phyloP scores from a whole-genome alignment of 805 yeast genomes.

The Ogataea nakhonphanomensis region DNA sequence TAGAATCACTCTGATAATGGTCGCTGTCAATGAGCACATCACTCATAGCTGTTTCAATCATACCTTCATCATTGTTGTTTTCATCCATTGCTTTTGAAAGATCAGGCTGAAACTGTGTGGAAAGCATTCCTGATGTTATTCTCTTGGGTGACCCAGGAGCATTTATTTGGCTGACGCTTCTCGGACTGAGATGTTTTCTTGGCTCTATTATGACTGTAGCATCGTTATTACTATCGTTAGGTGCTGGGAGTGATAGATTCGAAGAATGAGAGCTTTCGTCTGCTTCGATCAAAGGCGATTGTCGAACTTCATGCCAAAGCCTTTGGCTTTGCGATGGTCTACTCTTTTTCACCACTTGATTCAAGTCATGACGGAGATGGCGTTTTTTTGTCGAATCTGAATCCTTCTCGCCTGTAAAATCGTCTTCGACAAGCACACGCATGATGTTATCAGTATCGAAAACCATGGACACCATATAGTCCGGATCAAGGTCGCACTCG shows the following conservation, averaged over 20 bases:
- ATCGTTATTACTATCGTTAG: slow-evolving; percentile 17
- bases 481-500: slow-evolving; percentile 78
- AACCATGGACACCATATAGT: slow-evolving; percentile 60
- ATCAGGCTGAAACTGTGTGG: slow-evolving; percentile 30
- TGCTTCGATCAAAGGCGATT: slow-evolving; percentile 1
- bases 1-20: slow-evolving; percentile 22
- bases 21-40: slow-evolving; percentile 20
- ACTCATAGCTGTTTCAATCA: slow-evolving; percentile 7
- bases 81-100: slow-evolving; percentile 30
- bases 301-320: slow-evolving; percentile 20
- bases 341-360: slow-evolving; percentile 30
- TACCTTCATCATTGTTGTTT: slow-evolving; percentile 18
- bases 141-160: slow-evolving; percentile 35
- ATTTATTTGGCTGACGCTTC: slow-evolving; percentile 30
- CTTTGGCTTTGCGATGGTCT: slow-evolving; percentile 22
- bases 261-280: slow-evolving; percentile 4
- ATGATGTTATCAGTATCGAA: slow-evolving; percentile 50
- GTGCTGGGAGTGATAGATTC: slow-evolving; percentile 22
- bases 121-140: slow-evolving; percentile 37
- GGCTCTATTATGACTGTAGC: slow-evolving; percentile 25
- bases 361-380: slow-evolving; percentile 24
- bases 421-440: slow-evolving; percentile 42
- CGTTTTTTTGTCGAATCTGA: slow-evolving; percentile 20
- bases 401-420: slow-evolving; percentile 24
- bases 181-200: slow-evolving; percentile 22